These are phyloP conservation scores for Schwanniomyces vanrijiae DNA, from an alignment of 805 yeast species.

Conservation along the genomic window DNA sequence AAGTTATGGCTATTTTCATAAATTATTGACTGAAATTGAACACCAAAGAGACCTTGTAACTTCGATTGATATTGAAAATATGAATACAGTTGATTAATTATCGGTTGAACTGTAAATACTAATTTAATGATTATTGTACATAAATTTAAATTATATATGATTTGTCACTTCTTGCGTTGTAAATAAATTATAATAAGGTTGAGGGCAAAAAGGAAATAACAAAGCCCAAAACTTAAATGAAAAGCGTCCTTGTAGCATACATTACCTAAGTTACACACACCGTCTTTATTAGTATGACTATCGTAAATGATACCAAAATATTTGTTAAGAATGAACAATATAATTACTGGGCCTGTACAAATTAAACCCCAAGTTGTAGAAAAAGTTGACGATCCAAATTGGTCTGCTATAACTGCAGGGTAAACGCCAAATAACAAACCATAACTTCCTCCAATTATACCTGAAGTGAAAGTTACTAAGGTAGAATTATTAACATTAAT, in stretches of 20 bases:
- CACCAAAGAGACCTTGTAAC: conserved; percentile 43
- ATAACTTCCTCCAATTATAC: conserved; percentile 61
- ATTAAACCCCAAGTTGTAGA: conserved; percentile 76
- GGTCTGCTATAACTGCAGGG: conserved; percentile 75
- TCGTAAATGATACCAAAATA: conserved; percentile 59
- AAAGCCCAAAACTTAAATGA: conserved; percentile 27
- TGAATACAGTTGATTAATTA: conserved; percentile 39
- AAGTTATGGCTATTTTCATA: conserved; percentile 55
- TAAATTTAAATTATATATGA: not conserved
- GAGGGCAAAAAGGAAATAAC: conserved; percentile 23
- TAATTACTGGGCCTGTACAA: conserved; percentile 67
- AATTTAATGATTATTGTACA: not conserved
- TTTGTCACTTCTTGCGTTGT: conserved; percentile 15
- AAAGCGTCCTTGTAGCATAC: conserved; percentile 39
- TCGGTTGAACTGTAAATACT: not conserved
- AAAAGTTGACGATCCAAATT: conserved; percentile 64
- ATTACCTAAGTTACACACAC: conserved; percentile 37
- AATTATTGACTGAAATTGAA: conserved; percentile 44
- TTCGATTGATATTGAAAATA: conserved; percentile 44
- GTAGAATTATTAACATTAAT: conserved; percentile 23
- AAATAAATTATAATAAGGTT: conserved; percentile 24
- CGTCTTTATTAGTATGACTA: conserved; percentile 38
- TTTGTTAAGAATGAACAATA: conserved; percentile 53
- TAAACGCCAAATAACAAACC: conserved; percentile 73
- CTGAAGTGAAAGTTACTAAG: conserved; percentile 49